Percentiles rank a stretch among this genome's conserved stretches.
Evolutionary conservation across 768 basidiomycete genomes (phyloP).

Genomic region (Pleurotus tuber-regium): DNA sequence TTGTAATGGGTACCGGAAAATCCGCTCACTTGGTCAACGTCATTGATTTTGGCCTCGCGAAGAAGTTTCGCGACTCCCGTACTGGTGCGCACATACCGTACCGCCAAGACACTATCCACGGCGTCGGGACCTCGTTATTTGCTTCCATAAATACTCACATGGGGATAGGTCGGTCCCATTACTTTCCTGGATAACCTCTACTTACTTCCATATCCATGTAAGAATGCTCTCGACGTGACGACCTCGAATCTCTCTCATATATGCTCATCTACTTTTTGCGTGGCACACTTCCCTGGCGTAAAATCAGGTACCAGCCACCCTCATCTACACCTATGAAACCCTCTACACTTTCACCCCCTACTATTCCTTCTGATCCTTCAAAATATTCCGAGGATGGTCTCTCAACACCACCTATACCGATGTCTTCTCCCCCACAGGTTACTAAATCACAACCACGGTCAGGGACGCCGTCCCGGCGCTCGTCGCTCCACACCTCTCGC

Average conservation of each 20-base stretch:
- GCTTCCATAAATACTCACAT: constrained; percentile 73
- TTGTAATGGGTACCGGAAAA: constrained; percentile 82
- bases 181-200: constrained; percentile 4
- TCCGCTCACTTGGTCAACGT: constrained; percentile 79
- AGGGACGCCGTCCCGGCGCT: neutral
- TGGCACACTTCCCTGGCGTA: constrained; percentile 77
- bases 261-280: constrained; percentile 83
- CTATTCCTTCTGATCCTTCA: constrained; percentile 1
- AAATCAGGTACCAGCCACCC: constrained; percentile 38
- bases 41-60: constrained; percentile 84
- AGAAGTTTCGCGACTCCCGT: constrained; percentile 67
- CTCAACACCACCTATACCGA: constrained; percentile 2
- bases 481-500: constrained; percentile 2
- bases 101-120: constrained; percentile 70
- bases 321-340: constrained; percentile 29
- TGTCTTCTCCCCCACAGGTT: constrained; percentile 5
- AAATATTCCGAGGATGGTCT: constrained; percentile 1
- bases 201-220: constrained; percentile 12
- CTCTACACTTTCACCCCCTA: constrained; percentile 18
- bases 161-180: constrained; percentile 57
- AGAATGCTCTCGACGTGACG: constrained; percentile 78
- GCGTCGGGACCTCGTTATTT: constrained; percentile 76
- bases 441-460: neutral
- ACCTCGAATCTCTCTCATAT: constrained; percentile 78
- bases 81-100: constrained; percentile 71